These are phyloP conservation scores for Thermochaetoides thermophila DNA, from an alignment of 495 filamentous ascomycete genomes.

Conservation along the genomic window DNA sequence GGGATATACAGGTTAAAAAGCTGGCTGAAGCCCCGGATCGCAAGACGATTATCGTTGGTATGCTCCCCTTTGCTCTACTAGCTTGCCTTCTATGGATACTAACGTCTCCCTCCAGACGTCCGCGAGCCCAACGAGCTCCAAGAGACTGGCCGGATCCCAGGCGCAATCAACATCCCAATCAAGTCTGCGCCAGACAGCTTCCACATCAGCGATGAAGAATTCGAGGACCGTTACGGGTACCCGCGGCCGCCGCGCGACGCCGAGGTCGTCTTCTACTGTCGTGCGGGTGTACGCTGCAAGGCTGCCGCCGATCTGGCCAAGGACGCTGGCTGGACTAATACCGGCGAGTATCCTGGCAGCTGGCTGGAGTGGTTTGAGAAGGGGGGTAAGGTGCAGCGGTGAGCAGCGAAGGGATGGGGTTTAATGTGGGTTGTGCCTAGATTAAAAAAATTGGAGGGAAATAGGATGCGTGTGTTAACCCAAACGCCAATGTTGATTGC, in stretches of 20 bases:
- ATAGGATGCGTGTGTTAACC: not conserved
- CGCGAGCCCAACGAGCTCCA: slow-evolving; percentile 71
- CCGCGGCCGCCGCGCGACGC: slow-evolving; percentile 38
- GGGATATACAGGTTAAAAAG: too few relatives aligned
- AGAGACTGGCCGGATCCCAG: slow-evolving; percentile 59
- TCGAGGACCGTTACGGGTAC: slow-evolving; percentile 58
- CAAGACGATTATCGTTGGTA: too few relatives aligned
- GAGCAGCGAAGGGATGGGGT: too few relatives aligned
- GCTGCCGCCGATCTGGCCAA: slow-evolving; percentile 70
- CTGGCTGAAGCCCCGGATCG: too few relatives aligned
- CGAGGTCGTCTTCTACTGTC: slow-evolving; percentile 82
- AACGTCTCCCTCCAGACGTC: slow-evolving; percentile 38
- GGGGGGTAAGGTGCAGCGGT: slow-evolving; percentile 45
- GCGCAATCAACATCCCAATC: slow-evolving; percentile 66
- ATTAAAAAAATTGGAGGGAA: not conserved
- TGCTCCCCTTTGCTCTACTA: too few relatives aligned
- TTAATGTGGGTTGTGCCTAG: too few relatives aligned
- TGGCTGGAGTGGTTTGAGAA: slow-evolving; percentile 77
- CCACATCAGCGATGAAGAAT: slow-evolving; percentile 59
- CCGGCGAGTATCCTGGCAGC: slow-evolving; percentile 76
- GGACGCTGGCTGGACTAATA: slow-evolving; percentile 55
- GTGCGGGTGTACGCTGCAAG: slow-evolving; percentile 67
- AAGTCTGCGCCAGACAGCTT: slow-evolving; percentile 61
- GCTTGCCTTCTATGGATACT: too few relatives aligned
- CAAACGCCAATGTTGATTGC: too few relatives aligned